Evolutionary conservation across 2,329 filamentous ascomycete genomes (phyloP).

Genomic region (Dothideomycetes sp.): DNA sequence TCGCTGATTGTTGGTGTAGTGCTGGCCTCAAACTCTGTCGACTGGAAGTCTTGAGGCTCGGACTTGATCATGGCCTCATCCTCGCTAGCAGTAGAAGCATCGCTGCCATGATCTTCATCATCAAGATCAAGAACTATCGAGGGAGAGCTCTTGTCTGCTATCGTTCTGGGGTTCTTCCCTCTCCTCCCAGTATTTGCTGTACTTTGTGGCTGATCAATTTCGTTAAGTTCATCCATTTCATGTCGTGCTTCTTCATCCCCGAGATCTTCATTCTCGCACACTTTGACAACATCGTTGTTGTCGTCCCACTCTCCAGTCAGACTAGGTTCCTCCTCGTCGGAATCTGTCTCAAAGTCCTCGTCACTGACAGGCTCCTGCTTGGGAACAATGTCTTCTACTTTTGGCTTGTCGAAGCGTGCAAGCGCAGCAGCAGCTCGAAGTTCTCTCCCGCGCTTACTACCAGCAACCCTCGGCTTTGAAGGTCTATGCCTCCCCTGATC

Average conservation of each 20-base stretch:
- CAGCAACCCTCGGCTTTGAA: slow-evolving; percentile 63
- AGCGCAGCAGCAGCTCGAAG: slow-evolving; percentile 66
- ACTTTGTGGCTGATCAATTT: slow-evolving; percentile 21
- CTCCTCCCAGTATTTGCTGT: not conserved
- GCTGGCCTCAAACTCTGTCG: not conserved
- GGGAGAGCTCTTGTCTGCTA: not conserved
- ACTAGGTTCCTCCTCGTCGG: slow-evolving; percentile 36
- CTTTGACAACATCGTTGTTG: slow-evolving; percentile 59
- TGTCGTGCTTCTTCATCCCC: slow-evolving; percentile 48
- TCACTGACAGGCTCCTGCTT: slow-evolving; percentile 23
- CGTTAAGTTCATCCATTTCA: slow-evolving; percentile 58
- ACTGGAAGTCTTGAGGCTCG: slow-evolving; percentile 1
- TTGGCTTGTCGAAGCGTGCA: slow-evolving; percentile 52
- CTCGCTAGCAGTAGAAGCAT: slow-evolving; percentile 3
- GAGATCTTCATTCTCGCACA: slow-evolving; percentile 52
- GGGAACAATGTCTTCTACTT: slow-evolving; percentile 25
- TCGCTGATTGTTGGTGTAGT: not conserved
- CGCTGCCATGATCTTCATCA: no score
- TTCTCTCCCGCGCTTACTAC: slow-evolving; percentile 63
- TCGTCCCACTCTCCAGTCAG: slow-evolving; percentile 23
- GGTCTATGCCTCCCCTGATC: slow-evolving; percentile 29
- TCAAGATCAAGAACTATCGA: no score
- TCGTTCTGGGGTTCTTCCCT: not conserved
- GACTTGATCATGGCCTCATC: no score
- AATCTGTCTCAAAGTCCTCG: slow-evolving; percentile 37